Percentiles rank a stretch among this genome's conserved stretches.
phyloP scores from a whole-genome alignment of 768 basidiomycete species.

The Mycena vulgaris region DNA sequence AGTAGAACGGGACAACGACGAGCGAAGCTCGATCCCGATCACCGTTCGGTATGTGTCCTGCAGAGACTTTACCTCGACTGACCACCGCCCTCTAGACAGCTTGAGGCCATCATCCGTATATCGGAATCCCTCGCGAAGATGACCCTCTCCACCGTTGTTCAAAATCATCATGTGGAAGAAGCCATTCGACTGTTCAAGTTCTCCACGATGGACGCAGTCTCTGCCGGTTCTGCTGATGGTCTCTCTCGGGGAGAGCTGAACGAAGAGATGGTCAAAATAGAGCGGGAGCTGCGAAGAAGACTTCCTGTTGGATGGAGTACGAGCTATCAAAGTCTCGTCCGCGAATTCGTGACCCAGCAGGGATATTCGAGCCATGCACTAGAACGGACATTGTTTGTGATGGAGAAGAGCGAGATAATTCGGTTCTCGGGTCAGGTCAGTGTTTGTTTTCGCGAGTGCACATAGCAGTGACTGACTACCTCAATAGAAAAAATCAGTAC shows the following conservation, averaged over 20 bases:
- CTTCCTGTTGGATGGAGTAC: conserved; percentile 97
- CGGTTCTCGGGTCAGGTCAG: conserved; percentile 84
- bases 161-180: conserved; percentile 96
- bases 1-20: conserved; percentile 97
- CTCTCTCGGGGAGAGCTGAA: conserved; percentile 92
- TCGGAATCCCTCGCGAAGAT: conserved; percentile 97
- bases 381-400: conserved; percentile 89
- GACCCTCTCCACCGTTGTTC: conserved; percentile 88
- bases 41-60: conserved; percentile 85
- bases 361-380: conserved; percentile 92
- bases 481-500: conserved; percentile 23
- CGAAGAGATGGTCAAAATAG: conserved; percentile 93
- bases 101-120: conserved; percentile 99
- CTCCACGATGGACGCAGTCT: conserved; percentile 99
- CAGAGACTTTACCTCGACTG: background rate
- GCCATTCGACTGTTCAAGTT: conserved; percentile 98
- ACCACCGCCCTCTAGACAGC: conserved; percentile 67
- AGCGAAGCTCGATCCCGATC: conserved; percentile 97
- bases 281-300: conserved; percentile 86
- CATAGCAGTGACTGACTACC: background rate
- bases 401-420: conserved; percentile 97
- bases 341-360: conserved; percentile 95
- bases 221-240: conserved; percentile 94
- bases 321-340: conserved; percentile 92
- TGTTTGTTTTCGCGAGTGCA: background rate